Evolutionary conservation across 371 early-diverging fungal genomes (phyloP).

Genomic region (Apophysomyces trapeziformis): DNA sequence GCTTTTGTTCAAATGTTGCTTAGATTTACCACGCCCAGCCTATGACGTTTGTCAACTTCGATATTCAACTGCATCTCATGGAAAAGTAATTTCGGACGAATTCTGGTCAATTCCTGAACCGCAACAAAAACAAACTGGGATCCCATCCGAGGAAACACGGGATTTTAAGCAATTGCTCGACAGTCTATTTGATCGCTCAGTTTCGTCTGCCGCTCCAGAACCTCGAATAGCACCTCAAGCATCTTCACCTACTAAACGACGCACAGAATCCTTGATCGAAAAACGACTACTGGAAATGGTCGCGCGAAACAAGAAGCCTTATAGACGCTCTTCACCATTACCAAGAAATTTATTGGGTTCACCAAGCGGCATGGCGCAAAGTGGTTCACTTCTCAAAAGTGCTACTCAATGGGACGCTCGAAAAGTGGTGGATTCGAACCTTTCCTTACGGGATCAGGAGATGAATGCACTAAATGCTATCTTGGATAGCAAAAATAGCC

Average conservation of each 20-base stretch:
- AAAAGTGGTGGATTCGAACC: neutral
- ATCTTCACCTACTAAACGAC: neutral
- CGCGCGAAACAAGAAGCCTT: slow-evolving; percentile 7
- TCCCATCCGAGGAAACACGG: neutral
- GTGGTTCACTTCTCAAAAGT: neutral
- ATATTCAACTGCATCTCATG: neutral
- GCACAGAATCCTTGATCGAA: slow-evolving; percentile 27
- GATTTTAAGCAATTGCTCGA: slow-evolving; percentile 1
- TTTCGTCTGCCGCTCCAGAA: neutral
- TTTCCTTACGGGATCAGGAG: slow-evolving; percentile 15
- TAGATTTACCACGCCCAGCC: no score
- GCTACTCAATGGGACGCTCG: neutral
- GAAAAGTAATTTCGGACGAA: neutral
- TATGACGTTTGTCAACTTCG: no score
- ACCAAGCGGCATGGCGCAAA: slow-evolving; percentile 16
- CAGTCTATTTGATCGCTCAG: neutral
- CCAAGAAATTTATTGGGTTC: slow-evolving; percentile 20
- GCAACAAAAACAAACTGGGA: neutral
- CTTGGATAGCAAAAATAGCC: slow-evolving; percentile 17
- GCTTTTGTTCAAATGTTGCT: no score
- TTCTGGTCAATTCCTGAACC: neutral
- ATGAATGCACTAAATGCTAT: slow-evolving; percentile 15
- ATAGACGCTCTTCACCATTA: slow-evolving; percentile 31
- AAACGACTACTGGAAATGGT: slow-evolving; percentile 33
- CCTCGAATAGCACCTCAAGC: neutral